phyloP scores from a whole-genome alignment of 2,329 filamentous ascomycete genomes.

The Alternaria sp. region DNA sequence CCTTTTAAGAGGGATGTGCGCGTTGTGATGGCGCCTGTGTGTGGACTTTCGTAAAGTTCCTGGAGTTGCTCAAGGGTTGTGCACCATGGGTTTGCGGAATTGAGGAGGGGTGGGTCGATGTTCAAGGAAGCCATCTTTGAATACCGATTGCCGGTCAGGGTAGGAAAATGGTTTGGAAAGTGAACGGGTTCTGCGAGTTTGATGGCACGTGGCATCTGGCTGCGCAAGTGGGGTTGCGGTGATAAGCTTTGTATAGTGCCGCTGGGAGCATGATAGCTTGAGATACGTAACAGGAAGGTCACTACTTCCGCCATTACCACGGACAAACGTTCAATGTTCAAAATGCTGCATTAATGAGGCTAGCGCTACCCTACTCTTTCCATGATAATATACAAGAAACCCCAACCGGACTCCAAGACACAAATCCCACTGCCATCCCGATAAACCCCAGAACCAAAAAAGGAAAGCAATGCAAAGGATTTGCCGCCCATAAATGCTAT shows the following conservation, averaged over 20 bases:
- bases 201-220: no score
- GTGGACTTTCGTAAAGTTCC: conserved; percentile 64
- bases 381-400: background rate
- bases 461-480: background rate
- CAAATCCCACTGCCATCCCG: background rate
- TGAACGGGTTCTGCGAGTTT: no score
- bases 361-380: background rate
- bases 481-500: conserved; percentile 6
- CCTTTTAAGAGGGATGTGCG: conserved; percentile 71
- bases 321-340: background rate
- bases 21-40: conserved; percentile 77
- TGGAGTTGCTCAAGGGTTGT: conserved; percentile 68
- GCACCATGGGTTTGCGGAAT: conserved; percentile 79
- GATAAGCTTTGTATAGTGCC: no score
- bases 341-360: background rate
- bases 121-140: no score
- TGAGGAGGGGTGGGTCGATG: conserved; percentile 67
- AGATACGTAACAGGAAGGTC: no score
- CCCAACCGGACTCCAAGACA: background rate
- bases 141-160: no score
- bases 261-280: no score
- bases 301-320: no score
- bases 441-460: background rate
- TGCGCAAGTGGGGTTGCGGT: no score
- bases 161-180: no score